These are phyloP conservation scores for Trametes hirsuta DNA, from an alignment of 1,284 basidiomycete genomes.

Conservation along the genomic window DNA sequence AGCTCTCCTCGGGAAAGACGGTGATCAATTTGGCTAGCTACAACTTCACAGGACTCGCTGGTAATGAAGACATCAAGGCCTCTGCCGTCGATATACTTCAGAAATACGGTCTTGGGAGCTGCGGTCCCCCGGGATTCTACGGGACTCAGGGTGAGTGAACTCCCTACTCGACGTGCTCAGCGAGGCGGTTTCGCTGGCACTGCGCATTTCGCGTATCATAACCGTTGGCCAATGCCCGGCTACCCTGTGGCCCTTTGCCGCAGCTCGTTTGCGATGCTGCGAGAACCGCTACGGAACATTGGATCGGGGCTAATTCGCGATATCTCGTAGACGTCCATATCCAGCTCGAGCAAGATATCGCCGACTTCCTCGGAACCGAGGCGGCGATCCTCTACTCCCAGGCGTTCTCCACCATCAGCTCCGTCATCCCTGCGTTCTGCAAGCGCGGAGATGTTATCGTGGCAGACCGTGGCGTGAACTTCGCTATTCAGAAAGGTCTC, in stretches of 20 bases:
- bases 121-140: constrained; percentile 98
- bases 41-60: constrained; percentile 93
- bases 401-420: constrained; percentile 90
- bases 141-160: constrained; percentile 79
- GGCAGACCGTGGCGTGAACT: constrained; percentile 94
- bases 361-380: constrained; percentile 90
- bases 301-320: constrained; percentile 48
- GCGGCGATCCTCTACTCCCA: constrained; percentile 94
- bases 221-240: not conserved
- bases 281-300: constrained; percentile 4
- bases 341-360: constrained; percentile 86
- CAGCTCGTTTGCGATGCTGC: not conserved
- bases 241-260: not conserved
- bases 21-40: constrained; percentile 89
- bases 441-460: constrained; percentile 98
- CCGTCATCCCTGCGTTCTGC: constrained; percentile 96
- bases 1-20: constrained; percentile 77
- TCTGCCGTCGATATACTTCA: constrained; percentile 86
- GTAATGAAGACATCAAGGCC: constrained; percentile 87
- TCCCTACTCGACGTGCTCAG: too few species aligned
- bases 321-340: constrained; percentile 88
- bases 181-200: not conserved
- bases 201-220: not conserved
- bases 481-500: constrained; percentile 97
- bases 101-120: constrained; percentile 94